Evolutionary conservation across 805 yeast species (phyloP).

Genomic region (Sugiyamaella chiloensis): DNA sequence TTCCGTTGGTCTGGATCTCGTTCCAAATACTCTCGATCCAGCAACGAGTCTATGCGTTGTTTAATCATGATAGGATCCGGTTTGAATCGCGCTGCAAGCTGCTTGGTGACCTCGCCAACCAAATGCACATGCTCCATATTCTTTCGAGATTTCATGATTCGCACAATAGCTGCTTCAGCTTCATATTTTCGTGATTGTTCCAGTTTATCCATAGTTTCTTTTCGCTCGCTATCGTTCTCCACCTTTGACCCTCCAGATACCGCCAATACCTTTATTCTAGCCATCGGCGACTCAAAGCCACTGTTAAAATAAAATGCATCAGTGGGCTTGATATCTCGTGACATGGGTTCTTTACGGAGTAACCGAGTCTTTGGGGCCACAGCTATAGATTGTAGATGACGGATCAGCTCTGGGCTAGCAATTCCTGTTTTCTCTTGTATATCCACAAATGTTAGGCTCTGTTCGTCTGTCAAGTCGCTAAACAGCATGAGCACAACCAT

Average conservation of each 20-base stretch:
- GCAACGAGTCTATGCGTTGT: slow-evolving; percentile 65
- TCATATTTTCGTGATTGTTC: slow-evolving; percentile 63
- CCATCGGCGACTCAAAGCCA: slow-evolving; percentile 62
- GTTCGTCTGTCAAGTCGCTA: slow-evolving; percentile 44
- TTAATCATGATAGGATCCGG: slow-evolving; percentile 69
- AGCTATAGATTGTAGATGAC: slow-evolving; percentile 80
- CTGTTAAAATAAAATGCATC: slow-evolving; percentile 70
- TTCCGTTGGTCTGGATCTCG: slow-evolving; percentile 61
- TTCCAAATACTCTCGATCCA: slow-evolving; percentile 78
- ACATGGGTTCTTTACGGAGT: slow-evolving; percentile 70
- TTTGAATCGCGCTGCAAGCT: slow-evolving; percentile 58
- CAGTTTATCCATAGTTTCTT: slow-evolving; percentile 50
- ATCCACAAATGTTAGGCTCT: slow-evolving; percentile 53
- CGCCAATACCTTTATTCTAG: slow-evolving; percentile 71
- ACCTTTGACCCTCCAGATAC: slow-evolving; percentile 45
- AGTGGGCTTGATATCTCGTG: slow-evolving; percentile 59
- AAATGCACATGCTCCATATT: slow-evolving; percentile 59
- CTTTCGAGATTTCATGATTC: slow-evolving; percentile 78
- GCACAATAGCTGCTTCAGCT: slow-evolving; percentile 80
- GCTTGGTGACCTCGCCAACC: slow-evolving; percentile 60
- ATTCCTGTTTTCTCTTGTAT: slow-evolving; percentile 65
- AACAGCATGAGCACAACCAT: slow-evolving; percentile 77
- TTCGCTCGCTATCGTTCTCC: slow-evolving; percentile 53
- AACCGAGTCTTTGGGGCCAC: slow-evolving; percentile 79
- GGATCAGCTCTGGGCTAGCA: slow-evolving; percentile 65